Percentiles rank a stretch among this genome's conserved stretches.
These are phyloP conservation scores for Phaffomyces opuntiae DNA, from an alignment of 805 yeast species.

Conservation along the genomic window DNA sequence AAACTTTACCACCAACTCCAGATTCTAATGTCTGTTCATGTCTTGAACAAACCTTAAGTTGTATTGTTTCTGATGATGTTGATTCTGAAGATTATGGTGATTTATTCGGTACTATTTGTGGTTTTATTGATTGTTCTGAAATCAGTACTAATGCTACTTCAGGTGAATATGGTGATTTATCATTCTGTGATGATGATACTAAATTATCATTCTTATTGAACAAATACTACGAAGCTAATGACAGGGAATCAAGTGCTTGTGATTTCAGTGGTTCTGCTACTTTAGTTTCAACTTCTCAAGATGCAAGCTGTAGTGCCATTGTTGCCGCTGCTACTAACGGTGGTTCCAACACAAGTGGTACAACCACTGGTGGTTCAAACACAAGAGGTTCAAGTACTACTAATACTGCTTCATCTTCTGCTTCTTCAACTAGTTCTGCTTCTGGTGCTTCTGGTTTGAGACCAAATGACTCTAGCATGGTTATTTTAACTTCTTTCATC, in stretches of 20 bases:
- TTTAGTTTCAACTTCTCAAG: conserved; percentile 31
- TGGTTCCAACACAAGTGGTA: background rate
- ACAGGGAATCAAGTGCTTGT: conserved; percentile 47
- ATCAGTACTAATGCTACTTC: conserved; percentile 52
- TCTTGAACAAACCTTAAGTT: conserved; percentile 41
- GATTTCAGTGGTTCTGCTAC: conserved; percentile 67
- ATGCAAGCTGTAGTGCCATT: conserved; percentile 19
- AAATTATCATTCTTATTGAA: conserved; percentile 63
- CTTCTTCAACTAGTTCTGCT: conserved; percentile 20
- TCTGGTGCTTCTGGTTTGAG: conserved; percentile 9
- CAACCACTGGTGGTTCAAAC: conserved; percentile 8
- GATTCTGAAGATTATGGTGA: conserved; percentile 48
- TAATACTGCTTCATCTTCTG: conserved; percentile 21
- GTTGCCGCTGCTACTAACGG: conserved; percentile 11
- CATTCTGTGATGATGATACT: conserved; percentile 66
- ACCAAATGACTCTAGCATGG: conserved; percentile 8
- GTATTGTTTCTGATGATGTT: conserved; percentile 52
- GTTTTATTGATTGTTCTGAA: conserved; percentile 50
- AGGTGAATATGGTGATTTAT: conserved; percentile 68
- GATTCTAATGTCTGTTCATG: conserved; percentile 60
- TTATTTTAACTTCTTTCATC: conserved; percentile 16
- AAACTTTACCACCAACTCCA: conserved; percentile 74
- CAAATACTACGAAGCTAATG: conserved; percentile 52
- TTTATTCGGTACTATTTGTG: conserved; percentile 54
- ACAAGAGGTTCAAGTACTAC: conserved; percentile 9